A percentile compares a stretch with the other conserved stretches of the same genome.
phyloP scores from a whole-genome alignment of 1,284 basidiomycete species.

The Trametes pubescens region DNA sequence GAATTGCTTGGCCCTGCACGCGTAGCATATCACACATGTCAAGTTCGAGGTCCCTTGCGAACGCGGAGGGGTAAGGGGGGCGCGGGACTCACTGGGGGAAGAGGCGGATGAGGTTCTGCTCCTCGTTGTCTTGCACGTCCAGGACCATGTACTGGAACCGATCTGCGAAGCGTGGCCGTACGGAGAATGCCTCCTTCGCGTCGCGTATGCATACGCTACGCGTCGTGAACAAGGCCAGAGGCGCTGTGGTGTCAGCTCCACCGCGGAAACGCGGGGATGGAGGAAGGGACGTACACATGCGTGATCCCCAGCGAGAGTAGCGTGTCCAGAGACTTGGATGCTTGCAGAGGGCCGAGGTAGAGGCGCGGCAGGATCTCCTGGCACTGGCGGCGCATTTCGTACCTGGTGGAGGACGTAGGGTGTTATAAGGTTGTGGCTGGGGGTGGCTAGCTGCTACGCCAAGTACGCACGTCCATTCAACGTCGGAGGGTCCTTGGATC shows the following conservation, averaged over 20 bases:
- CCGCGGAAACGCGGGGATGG: conserved; percentile 13
- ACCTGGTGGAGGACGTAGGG: conserved; percentile 56
- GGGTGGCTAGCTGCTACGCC: conserved; percentile 11
- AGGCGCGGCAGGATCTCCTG: conserved; percentile 91
- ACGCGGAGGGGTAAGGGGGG: conserved; percentile 1
- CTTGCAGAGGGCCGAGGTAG: conserved; percentile 88
- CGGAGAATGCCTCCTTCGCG: conserved; percentile 86
- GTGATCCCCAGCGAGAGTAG: conserved; percentile 77
- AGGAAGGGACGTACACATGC: conserved; percentile 79
- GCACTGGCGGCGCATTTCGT: conserved; percentile 94
- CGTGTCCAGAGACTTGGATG: conserved; percentile 79
- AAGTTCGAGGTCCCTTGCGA: neutral
- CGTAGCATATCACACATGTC: neutral
- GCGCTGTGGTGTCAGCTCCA: conserved; percentile 11
- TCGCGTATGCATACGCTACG: conserved; percentile 87
- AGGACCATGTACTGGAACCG: conserved; percentile 83
- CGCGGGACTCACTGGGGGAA: conserved; percentile 71
- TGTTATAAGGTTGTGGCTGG: neutral
- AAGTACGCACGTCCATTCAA: conserved; percentile 75
- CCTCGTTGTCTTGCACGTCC: conserved; percentile 90
- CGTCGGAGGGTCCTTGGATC: conserved; percentile 77
- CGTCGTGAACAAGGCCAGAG: conserved; percentile 1
- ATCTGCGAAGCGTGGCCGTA: conserved; percentile 85
- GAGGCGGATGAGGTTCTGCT: conserved; percentile 87
- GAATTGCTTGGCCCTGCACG: conserved; percentile 75